phyloP scores from a whole-genome alignment of 192 early-diverging fungal species.

The Backusella liffmaniae region DNA sequence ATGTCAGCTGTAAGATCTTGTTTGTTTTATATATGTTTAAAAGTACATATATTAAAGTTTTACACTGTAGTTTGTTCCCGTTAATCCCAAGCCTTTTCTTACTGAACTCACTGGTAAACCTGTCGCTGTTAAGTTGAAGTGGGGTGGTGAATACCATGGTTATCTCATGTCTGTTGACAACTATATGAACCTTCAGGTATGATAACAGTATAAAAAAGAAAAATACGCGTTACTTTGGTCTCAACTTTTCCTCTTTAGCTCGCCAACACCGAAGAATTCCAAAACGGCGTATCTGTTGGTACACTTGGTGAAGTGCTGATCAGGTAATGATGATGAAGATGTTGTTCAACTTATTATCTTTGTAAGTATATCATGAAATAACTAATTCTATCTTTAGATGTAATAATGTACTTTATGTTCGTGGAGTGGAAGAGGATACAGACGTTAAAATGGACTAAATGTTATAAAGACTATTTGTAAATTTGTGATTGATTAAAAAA shows the following conservation, averaged over 20 bases:
- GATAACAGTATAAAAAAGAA: neutral
- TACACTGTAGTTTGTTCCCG: conserved; percentile 71
- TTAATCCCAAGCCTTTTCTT: conserved; percentile 98
- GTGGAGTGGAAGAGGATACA: conserved; percentile 61
- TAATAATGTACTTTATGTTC: conserved; percentile 83
- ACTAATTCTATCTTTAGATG: conserved; percentile 52
- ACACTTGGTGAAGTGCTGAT: conserved; percentile 92
- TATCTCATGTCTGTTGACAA: conserved; percentile 86
- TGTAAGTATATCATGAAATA: neutral
- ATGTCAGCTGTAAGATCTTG: conserved; percentile 15
- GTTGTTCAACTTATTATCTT: neutral
- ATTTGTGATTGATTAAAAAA: neutral
- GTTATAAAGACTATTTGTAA: conserved; percentile 3
- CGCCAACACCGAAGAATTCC: conserved; percentile 91
- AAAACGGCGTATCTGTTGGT: conserved; percentile 88
- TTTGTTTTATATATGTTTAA: neutral
- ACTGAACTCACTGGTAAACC: conserved; percentile 90
- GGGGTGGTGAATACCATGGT: conserved; percentile 98
- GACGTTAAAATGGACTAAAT: conserved; percentile 20
- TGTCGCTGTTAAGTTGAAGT: conserved; percentile 93
- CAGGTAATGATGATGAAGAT: conserved; percentile 41
- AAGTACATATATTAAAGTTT: neutral
- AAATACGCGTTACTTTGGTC: neutral
- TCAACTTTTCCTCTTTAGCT: conserved; percentile 56
- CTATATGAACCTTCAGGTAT: conserved; percentile 97